Conservation (phyloP, 106 monocot species). For the Phalaenopsis equestris region DNA sequence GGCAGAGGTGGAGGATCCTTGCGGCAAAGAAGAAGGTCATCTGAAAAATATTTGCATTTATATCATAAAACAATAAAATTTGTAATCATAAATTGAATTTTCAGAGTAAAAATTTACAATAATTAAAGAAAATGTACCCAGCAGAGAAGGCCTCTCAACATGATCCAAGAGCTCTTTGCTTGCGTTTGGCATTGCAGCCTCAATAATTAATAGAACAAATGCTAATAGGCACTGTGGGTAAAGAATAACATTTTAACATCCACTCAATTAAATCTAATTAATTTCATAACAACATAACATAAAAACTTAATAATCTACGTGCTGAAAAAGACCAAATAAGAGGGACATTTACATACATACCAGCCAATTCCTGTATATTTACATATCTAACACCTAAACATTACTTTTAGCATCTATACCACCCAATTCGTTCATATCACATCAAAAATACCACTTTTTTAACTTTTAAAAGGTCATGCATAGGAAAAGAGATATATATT, state of each 20-base stretch:
- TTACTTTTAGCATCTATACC: no score
- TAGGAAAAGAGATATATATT: no score
- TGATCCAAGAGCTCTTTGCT: slow-evolving; percentile 8
- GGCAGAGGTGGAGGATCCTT: not conserved
- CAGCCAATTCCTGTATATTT: no score
- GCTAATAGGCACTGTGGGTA: not conserved
- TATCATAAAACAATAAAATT: not conserved
- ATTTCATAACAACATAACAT: not conserved
- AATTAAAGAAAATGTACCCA: slow-evolving; percentile 1
- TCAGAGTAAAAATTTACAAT: not conserved
- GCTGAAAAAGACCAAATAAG: no score
- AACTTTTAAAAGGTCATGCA: no score
- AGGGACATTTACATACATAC: no score
- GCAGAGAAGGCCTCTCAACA: slow-evolving; percentile 3
- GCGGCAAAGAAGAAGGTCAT: not conserved
- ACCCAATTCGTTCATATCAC: no score
- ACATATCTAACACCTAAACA: no score
- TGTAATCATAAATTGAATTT: not conserved
- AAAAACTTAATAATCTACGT: no score
- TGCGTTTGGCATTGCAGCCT: not conserved
- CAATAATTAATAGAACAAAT: not conserved
- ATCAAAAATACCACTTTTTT: no score
- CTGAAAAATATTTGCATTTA: not conserved
- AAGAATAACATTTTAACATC: not conserved
- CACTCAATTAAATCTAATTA: not conserved